These are phyloP conservation scores for Oenanthe sinensis DNA, from an alignment of 129 eudicot species.

Conservation along the genomic window DNA sequence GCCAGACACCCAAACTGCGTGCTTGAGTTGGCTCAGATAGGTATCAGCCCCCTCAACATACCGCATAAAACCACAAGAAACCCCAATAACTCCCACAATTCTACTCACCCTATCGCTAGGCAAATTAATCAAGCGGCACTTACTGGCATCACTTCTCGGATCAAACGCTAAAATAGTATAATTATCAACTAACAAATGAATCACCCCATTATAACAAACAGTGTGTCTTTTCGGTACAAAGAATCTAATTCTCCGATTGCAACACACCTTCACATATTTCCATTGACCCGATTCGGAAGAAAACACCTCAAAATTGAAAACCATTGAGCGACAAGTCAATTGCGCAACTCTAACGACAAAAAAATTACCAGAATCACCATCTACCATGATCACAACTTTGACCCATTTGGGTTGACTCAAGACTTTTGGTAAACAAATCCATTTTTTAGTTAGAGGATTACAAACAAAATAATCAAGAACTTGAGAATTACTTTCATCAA, in stretches of 20 bases:
- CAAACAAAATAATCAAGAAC: neutral
- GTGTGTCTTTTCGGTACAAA: constrained; percentile 2
- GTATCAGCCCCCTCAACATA: constrained; percentile 7
- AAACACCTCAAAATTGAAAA: constrained; percentile 8
- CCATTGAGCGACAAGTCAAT: neutral
- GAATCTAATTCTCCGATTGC: neutral
- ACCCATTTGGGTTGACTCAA: constrained; percentile 2
- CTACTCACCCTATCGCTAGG: constrained; percentile 3
- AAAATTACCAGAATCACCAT: neutral
- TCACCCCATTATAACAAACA: neutral
- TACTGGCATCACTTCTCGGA: constrained; percentile 1
- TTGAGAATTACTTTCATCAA: neutral
- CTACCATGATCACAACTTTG: neutral
- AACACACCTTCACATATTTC: neutral
- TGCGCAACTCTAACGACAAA: constrained; percentile 5
- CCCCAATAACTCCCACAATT: constrained; percentile 5
- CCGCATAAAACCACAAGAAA: constrained; percentile 10
- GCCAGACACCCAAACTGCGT: neutral
- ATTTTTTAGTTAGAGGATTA: constrained; percentile 9
- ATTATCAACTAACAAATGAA: constrained; percentile 9
- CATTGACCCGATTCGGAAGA: constrained; percentile 5
- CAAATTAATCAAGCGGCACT: constrained; percentile 9
- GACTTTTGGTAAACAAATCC: constrained; percentile 5
- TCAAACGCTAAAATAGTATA: constrained; percentile 6
- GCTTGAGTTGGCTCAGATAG: neutral